phyloP scores from a whole-genome alignment of 2,329 filamentous ascomycete species.

The Parastagonospora avenae region DNA sequence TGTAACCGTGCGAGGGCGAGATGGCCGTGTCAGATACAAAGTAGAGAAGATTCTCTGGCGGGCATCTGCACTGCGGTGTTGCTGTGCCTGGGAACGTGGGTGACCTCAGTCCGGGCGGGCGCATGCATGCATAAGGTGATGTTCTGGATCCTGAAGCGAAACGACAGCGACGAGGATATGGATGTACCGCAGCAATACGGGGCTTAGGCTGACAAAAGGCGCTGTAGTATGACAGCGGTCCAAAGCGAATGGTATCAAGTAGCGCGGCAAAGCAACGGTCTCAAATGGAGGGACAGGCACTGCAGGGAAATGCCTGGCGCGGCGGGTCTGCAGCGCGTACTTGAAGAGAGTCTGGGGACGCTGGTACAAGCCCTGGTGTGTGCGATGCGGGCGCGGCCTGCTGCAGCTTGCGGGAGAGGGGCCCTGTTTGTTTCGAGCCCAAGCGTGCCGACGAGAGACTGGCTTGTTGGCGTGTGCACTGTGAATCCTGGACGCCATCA shows the following conservation, averaged over 20 bases:
- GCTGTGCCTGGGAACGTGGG: slow-evolving; percentile 37
- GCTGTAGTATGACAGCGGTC: slow-evolving; percentile 29
- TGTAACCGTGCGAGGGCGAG: slow-evolving; percentile 31
- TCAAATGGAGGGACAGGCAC: slow-evolving; percentile 25
- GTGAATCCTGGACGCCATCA: slow-evolving; percentile 31
- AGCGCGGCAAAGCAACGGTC: slow-evolving; percentile 27
- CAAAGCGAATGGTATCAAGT: slow-evolving; percentile 21
- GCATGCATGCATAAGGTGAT: slow-evolving; percentile 48
- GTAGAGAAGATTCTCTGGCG: slow-evolving; percentile 27
- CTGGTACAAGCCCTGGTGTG: slow-evolving; percentile 39
- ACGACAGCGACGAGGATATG: slow-evolving; percentile 30
- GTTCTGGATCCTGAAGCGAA: slow-evolving; percentile 43
- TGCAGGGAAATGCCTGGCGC: slow-evolving; percentile 41
- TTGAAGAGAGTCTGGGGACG: slow-evolving; percentile 41
- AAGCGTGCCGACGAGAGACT: slow-evolving; percentile 30
- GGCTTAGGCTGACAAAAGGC: slow-evolving; percentile 35
- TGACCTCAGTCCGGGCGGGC: slow-evolving; percentile 38
- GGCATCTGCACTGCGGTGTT: slow-evolving; percentile 40
- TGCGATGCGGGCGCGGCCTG: slow-evolving; percentile 42
- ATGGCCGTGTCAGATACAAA: slow-evolving; percentile 36
- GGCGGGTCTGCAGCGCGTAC: slow-evolving; percentile 42
- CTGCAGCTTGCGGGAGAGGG: slow-evolving; percentile 40
- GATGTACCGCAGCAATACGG: slow-evolving; percentile 29
- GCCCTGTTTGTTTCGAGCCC: slow-evolving; percentile 39
- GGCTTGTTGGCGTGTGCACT: slow-evolving; percentile 30